These are phyloP conservation scores for Leptographium wingfieldii DNA, from an alignment of 2,329 filamentous ascomycete genomes.

Conservation along the genomic window DNA sequence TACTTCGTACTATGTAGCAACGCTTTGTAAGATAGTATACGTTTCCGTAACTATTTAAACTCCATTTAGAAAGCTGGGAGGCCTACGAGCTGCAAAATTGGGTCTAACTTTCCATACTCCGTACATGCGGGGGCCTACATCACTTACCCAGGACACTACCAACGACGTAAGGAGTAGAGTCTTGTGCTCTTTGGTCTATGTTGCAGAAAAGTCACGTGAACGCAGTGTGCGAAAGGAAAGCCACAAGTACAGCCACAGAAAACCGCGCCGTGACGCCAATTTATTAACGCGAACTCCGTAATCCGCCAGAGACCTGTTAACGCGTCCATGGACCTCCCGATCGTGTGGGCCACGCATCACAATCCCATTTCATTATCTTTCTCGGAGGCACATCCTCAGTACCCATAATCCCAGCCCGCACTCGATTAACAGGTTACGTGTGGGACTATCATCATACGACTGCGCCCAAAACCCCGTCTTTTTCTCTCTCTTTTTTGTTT, in stretches of 20 bases:
- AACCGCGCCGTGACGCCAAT: constrained; percentile 4
- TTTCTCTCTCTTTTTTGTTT: background rate
- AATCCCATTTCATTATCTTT: background rate
- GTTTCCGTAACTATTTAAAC: too few relatives aligned
- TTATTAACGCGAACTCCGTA: constrained; percentile 13
- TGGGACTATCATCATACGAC: background rate
- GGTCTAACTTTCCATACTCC: too few relatives aligned
- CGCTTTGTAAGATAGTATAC: too few relatives aligned
- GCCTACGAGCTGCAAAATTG: too few relatives aligned
- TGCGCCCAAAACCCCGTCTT: background rate
- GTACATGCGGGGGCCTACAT: too few relatives aligned
- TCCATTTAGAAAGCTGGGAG: too few relatives aligned
- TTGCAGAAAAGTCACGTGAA: too few relatives aligned
- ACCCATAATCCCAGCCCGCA: background rate
- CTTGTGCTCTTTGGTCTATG: too few relatives aligned
- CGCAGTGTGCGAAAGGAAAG: background rate
- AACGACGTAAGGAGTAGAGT: too few relatives aligned
- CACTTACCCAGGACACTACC: too few relatives aligned
- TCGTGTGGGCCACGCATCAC: background rate
- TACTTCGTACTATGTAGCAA: too few relatives aligned
- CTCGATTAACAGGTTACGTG: background rate
- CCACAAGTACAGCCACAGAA: background rate
- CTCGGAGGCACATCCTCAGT: background rate
- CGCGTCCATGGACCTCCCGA: background rate
- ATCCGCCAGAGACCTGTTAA: background rate